A percentile compares a stretch with the other conserved stretches of the same genome.
Conservation (phyloP, 495 filamentous ascomycete genomes). For the Penicillium canariense region DNA sequence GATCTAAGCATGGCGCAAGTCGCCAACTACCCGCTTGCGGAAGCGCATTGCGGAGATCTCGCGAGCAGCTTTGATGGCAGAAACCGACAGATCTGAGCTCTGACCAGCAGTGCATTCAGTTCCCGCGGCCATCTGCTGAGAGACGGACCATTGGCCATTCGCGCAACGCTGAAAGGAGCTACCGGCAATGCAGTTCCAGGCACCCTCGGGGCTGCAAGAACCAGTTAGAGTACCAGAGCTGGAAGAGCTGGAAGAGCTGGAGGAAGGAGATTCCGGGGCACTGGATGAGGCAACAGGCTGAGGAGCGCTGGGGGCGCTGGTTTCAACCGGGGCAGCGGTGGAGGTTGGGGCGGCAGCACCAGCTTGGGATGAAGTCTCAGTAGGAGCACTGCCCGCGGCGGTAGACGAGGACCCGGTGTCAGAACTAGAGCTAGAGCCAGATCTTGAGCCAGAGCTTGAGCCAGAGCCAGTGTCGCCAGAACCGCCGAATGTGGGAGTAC, state of each 20-base stretch:
- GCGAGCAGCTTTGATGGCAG: slow-evolving; percentile 26
- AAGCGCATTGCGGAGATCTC: slow-evolving; percentile 33
- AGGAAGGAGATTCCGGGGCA: slow-evolving; percentile 15
- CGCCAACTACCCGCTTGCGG: slow-evolving; percentile 26
- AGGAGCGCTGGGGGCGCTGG: slow-evolving; percentile 9
- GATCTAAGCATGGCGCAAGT: slow-evolving; percentile 24
- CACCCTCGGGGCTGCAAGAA: slow-evolving; percentile 39
- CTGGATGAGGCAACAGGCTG: slow-evolving; percentile 17
- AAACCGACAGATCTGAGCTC: slow-evolving; percentile 41
- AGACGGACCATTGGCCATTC: slow-evolving; percentile 55
- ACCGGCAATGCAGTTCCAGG: slow-evolving; percentile 66
- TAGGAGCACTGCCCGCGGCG: slow-evolving; percentile 9
- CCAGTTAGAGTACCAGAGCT: slow-evolving; percentile 31
- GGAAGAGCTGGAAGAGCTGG: slow-evolving; percentile 9
- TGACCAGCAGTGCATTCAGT: slow-evolving; percentile 57
- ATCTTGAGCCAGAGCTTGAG: slow-evolving; percentile 5
- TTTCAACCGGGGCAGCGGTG: slow-evolving; percentile 11
- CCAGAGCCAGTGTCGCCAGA: slow-evolving; percentile 19
- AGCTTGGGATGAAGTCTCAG: slow-evolving; percentile 30
- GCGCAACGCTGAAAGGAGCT: slow-evolving; percentile 61
- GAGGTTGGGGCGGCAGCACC: slow-evolving; percentile 22
- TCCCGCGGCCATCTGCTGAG: slow-evolving; percentile 55
- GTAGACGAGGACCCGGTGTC: slow-evolving; percentile 9
- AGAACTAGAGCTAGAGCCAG: slow-evolving; percentile 8
- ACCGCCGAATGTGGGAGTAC: slow-evolving; percentile 31